Conservation (phyloP, 352 stramenopile genomes). For the Discostella stelligera region DNA sequence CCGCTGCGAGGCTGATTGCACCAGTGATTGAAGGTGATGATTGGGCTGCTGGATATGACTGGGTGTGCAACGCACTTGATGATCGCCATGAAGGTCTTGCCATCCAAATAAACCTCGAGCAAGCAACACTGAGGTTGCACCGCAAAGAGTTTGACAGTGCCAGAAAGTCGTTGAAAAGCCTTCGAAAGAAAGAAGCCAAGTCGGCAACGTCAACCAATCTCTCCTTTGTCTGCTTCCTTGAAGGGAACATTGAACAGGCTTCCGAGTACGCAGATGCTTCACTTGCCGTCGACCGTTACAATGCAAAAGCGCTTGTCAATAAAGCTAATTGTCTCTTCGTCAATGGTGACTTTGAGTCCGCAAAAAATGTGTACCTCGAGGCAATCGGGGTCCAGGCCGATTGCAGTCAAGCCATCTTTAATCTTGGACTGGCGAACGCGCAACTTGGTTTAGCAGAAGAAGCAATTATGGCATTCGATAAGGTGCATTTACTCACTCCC, state of each 20-base stretch:
- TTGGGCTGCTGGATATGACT: slow-evolving; percentile 90
- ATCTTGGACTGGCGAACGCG: slow-evolving; percentile 87
- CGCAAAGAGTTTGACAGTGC: slow-evolving; percentile 31
- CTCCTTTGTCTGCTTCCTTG: slow-evolving; percentile 95
- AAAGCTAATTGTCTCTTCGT: slow-evolving; percentile 96
- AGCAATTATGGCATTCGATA: slow-evolving; percentile 93
- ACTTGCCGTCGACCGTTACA: slow-evolving; percentile 92
- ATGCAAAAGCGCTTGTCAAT: slow-evolving; percentile 95
- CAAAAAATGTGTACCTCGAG: slow-evolving; percentile 95
- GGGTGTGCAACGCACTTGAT: slow-evolving; percentile 91
- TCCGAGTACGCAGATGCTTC: slow-evolving; percentile 91
- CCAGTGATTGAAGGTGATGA: slow-evolving; percentile 88
- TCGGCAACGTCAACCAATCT: slow-evolving; percentile 93
- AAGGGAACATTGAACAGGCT: slow-evolving; percentile 88
- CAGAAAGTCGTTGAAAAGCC: slow-evolving; percentile 88
- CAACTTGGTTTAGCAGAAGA: slow-evolving; percentile 77
- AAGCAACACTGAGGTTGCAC: slow-evolving; percentile 86
- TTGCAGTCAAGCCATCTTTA: slow-evolving; percentile 95
- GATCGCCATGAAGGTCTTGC: slow-evolving; percentile 88
- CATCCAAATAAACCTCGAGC: slow-evolving; percentile 87
- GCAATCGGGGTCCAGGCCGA: slow-evolving; percentile 90
- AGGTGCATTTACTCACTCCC: slow-evolving; percentile 93
- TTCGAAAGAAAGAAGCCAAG: slow-evolving; percentile 94
- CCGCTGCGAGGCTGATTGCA: slow-evolving; percentile 91
- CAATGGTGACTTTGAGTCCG: slow-evolving; percentile 89